Evolutionary conservation across 306 rosid species (phyloP), one percentile per base, ranked within the genome.

Genomic region (Aeschynomene evenia): DNA sequence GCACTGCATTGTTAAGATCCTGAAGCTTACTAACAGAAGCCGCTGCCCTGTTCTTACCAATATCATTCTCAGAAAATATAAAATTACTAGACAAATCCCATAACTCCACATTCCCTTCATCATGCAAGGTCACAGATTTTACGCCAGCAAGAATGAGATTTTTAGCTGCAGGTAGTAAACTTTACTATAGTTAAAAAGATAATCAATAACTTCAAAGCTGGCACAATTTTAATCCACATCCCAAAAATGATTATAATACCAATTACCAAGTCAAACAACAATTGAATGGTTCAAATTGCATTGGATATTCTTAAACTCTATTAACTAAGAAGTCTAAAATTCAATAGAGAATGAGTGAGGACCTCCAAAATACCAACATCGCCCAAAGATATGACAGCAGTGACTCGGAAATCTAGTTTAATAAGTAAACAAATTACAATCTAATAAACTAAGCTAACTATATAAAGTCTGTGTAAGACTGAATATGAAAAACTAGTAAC

Each of bases 71-170:
- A 0, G 88, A 64, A 72, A 91, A 91, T 19, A 87, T 78, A 68
- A 91, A 91, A 57, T 87, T 86, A 73, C 98, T 76, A 40, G 95
- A 89, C 77, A 92, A 73, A 82, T 89, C 96, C 98, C 96, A 92
- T 49, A 89, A 75, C 79, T 89, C 92, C 54, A 89, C 96, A 11
- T 45, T 74, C 76, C 87, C 96, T 71, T 92, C 98, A 66, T 92
- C 98, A 2, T 92, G 98, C 86, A 92, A 81, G 62, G 90, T 92
- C 82, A 92, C 95, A 58, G 98, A 87, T 80, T 89, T 92, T 21
- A 92, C 96, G 56, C 98, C 98, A 75, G 98, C 98, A 76, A 92
- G 98, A 74, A 92, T 81, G 73, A 89, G 95, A 68, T 92, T 92
- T 78, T 92, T 92, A 1, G 96, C 96, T 92, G 89, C 91, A 85